These are phyloP conservation scores for Phytopythium kandeliae DNA, from an alignment of 352 stramenopile genomes.

Conservation along the genomic window DNA sequence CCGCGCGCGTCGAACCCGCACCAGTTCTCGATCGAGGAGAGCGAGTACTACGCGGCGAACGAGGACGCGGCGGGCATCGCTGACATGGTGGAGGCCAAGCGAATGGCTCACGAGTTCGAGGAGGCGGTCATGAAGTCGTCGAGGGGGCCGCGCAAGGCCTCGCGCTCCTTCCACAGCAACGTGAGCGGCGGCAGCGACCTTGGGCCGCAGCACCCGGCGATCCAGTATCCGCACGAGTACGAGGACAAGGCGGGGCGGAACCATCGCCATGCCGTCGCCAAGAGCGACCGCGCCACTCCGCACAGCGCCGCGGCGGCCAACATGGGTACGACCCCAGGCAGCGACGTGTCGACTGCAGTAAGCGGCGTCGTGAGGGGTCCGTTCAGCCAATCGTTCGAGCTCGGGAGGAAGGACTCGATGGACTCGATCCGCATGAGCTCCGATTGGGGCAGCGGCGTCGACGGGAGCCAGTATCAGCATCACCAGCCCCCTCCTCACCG, in stretches of 20 bases:
- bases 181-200: slow-evolving; percentile 20
- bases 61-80: slow-evolving; percentile 39
- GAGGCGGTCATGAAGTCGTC: slow-evolving; percentile 22
- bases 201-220: background rate
- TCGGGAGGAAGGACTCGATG: slow-evolving; percentile 1
- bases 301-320: background rate
- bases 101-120: slow-evolving; percentile 64
- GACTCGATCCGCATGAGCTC: slow-evolving; percentile 5
- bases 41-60: slow-evolving; percentile 48
- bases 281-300: background rate
- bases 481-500: background rate
- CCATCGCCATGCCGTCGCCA: background rate
- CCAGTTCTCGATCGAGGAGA: slow-evolving; percentile 44
- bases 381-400: slow-evolving; percentile 7
- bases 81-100: slow-evolving; percentile 60
- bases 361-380: slow-evolving; percentile 1
- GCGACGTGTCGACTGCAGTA: background rate
- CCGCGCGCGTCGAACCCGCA: slow-evolving; percentile 4
- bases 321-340: background rate
- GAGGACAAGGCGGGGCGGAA: background rate
- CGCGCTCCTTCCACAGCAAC: slow-evolving; percentile 6
- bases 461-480: background rate
- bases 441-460: background rate
- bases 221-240: background rate
- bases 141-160: background rate